These are phyloP conservation scores for Lavandula angustifolia DNA, from an alignment of 257 asterid species.

Conservation along the genomic window DNA sequence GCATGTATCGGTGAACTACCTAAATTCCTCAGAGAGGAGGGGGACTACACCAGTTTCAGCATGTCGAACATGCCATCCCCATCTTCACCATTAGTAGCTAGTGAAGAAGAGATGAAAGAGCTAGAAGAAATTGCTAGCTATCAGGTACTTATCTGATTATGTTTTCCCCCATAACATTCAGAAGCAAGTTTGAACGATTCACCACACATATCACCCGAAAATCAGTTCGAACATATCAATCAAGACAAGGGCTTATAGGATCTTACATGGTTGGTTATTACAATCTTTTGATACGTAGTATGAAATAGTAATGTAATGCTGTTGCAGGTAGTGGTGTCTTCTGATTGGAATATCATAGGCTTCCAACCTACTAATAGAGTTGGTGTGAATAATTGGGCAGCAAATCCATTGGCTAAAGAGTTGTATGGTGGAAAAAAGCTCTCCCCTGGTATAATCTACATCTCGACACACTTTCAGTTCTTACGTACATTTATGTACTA, in stretches of 20 bases:
- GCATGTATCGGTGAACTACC: slow-evolving; percentile 80
- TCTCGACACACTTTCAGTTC: not conserved
- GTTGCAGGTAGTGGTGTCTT: slow-evolving; percentile 60
- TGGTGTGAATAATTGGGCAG: slow-evolving; percentile 87
- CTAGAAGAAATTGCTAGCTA: slow-evolving; percentile 80
- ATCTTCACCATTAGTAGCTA: slow-evolving; percentile 38
- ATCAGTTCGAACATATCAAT: not conserved
- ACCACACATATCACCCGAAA: not conserved
- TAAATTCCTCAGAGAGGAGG: slow-evolving; percentile 39
- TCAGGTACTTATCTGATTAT: slow-evolving; percentile 56
- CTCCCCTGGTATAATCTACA: slow-evolving; percentile 61
- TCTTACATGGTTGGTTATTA: not conserved
- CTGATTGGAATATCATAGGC: slow-evolving; percentile 59
- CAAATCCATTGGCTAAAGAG: slow-evolving; percentile 76
- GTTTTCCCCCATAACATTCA: not conserved
- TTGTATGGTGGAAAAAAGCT: slow-evolving; percentile 63
- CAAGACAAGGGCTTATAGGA: not conserved
- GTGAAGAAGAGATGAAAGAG: slow-evolving; percentile 55
- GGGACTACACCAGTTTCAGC: slow-evolving; percentile 38
- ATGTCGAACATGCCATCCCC: slow-evolving; percentile 40
- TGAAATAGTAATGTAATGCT: slow-evolving; percentile 3
- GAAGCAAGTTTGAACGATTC: not conserved
- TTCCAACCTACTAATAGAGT: slow-evolving; percentile 79
- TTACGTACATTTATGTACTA: not conserved
- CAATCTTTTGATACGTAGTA: slow-evolving; percentile 1